phyloP scores from a whole-genome alignment of 177 flowering plant species.

The Vitis hybrid region DNA sequence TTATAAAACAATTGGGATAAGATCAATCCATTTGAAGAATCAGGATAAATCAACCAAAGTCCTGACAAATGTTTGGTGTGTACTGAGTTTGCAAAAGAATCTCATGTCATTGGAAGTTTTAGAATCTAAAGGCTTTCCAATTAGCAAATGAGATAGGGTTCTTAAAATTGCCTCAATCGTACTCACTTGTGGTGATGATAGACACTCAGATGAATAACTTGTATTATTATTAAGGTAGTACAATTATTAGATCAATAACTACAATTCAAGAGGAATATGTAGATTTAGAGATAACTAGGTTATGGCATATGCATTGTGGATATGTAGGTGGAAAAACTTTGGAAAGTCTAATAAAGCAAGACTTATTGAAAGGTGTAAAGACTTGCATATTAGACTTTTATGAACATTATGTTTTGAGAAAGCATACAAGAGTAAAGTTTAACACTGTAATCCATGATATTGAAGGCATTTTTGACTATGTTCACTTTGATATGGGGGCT shows the following conservation, averaged over 20 bases:
- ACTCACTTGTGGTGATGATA: slow-evolving; percentile 12
- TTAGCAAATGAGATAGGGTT: background rate
- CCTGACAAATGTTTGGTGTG: background rate
- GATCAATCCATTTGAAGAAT: background rate
- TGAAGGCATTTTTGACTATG: background rate
- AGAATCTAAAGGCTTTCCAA: background rate
- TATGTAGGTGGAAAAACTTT: slow-evolving; percentile 10
- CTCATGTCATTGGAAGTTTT: background rate
- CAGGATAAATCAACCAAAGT: background rate
- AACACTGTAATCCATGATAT: background rate
- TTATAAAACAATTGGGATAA: background rate
- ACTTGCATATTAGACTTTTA: slow-evolving; percentile 9
- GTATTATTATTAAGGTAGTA: slow-evolving; percentile 3
- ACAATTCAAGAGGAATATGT: background rate
- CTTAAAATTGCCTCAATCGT: background rate
- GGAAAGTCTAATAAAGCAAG: slow-evolving; percentile 10
- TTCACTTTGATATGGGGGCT: slow-evolving; percentile 14
- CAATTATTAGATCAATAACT: slow-evolving; percentile 2
- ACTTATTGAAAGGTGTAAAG: slow-evolving; percentile 13
- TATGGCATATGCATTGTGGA: slow-evolving; percentile 18
- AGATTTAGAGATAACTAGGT: background rate
- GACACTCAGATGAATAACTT: background rate
- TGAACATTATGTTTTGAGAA: slow-evolving; percentile 11
- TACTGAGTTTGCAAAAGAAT: background rate
- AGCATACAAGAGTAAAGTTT: slow-evolving; percentile 20